phyloP scores from a whole-genome alignment of 1,284 basidiomycete genomes.

The Ceraceosorus bombacis region DNA sequence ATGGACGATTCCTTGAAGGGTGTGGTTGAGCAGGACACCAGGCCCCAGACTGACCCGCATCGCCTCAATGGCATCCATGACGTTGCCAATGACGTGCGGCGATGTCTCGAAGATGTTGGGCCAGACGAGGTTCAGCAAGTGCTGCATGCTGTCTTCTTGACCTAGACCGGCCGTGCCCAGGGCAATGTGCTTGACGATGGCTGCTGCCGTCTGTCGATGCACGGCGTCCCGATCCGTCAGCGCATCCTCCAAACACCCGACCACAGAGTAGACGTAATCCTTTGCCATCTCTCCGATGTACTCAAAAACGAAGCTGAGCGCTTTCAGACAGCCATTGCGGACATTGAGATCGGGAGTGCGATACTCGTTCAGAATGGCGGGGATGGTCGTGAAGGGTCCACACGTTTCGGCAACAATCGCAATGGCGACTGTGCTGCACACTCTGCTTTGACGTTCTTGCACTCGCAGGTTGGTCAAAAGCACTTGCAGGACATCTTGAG shows the following conservation, averaged over 20 bases:
- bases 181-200: constrained; percentile 98
- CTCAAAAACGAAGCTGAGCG: constrained; percentile 96
- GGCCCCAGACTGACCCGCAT: constrained; percentile 94
- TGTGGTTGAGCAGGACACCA: constrained; percentile 78
- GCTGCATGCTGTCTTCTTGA: constrained; percentile 93
- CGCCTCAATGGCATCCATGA: constrained; percentile 69
- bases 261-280: constrained; percentile 93
- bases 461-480: constrained; percentile 93
- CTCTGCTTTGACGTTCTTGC: constrained; percentile 96
- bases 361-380: constrained; percentile 97
- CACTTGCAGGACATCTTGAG: constrained; percentile 94
- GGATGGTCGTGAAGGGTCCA: constrained; percentile 96
- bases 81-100: constrained; percentile 90
- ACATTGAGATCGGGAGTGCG: constrained; percentile 92
- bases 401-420: constrained; percentile 77
- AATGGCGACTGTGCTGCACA: constrained; percentile 97
- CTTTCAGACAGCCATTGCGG: constrained; percentile 97
- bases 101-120: constrained; percentile 98
- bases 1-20: constrained; percentile 49
- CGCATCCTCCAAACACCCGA: constrained; percentile 95
- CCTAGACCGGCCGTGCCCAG: constrained; percentile 94
- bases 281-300: constrained; percentile 99
- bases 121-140: constrained; percentile 97
- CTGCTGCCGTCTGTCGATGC: constrained; percentile 93
- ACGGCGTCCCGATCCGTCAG: constrained; percentile 96